A percentile compares a stretch with the other conserved stretches of the same genome.
phyloP scores from a whole-genome alignment of 306 rosid genomes.

The Dicorynia guianensis region DNA sequence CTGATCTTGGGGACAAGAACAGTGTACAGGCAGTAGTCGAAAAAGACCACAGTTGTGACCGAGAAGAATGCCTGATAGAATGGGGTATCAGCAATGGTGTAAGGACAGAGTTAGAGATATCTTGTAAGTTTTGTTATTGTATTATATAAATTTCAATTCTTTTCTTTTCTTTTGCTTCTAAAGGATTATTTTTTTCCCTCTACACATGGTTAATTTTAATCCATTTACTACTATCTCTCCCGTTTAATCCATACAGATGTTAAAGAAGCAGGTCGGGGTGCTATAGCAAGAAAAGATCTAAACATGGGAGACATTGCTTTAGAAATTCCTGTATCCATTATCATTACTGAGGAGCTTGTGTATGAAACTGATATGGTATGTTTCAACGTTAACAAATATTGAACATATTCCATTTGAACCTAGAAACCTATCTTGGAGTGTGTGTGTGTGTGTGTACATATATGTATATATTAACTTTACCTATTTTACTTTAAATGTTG shows the following conservation, averaged over 20 bases:
- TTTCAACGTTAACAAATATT: constrained; percentile 31
- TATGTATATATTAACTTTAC: background rate
- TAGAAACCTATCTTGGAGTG: background rate
- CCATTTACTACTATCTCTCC: constrained; percentile 1
- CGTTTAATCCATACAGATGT: constrained; percentile 60
- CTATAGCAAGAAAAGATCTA: constrained; percentile 72
- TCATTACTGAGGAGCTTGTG: constrained; percentile 79
- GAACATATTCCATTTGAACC: constrained; percentile 23
- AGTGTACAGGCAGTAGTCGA: constrained; percentile 47
- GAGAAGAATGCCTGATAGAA: constrained; percentile 61
- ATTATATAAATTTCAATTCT: constrained; percentile 27
- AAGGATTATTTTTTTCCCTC: constrained; percentile 20
- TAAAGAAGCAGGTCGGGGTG: constrained; percentile 89
- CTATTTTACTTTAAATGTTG: background rate
- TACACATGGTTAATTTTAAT: constrained; percentile 27
- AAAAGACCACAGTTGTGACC: constrained; percentile 52
- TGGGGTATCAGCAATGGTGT: constrained; percentile 83
- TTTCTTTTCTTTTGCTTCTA: constrained; percentile 16
- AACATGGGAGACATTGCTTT: constrained; percentile 84
- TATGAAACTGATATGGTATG: constrained; percentile 72
- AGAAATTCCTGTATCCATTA: constrained; percentile 80
- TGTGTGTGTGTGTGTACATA: no score
- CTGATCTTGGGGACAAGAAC: constrained; percentile 51
- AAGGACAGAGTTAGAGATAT: constrained; percentile 64
- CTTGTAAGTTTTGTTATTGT: constrained; percentile 61